Base-by-base conservation (phyloP, 139 green algal genomes). In the Coelastrella sp. region DNA sequence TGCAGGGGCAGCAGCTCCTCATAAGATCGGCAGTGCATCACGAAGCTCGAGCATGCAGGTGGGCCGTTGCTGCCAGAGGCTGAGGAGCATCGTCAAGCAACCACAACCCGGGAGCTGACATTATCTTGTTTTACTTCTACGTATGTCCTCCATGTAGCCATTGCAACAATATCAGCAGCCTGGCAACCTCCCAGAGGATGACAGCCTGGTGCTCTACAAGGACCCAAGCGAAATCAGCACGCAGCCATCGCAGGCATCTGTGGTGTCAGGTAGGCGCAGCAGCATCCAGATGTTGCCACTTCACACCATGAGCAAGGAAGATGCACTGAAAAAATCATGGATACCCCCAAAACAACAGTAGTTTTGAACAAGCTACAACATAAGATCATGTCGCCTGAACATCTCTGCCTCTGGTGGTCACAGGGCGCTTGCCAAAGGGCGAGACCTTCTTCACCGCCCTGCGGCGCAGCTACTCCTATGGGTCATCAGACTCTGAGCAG, bases 201-300 rank as follows among this genome's bases (percentile, higher is more conserved):
- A 51, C 74, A 81, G 74, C 74, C 34, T 81, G 74, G 74, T 81
- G 34, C 35, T 81, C 32, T 81, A 69, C 51, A 68, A 51, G 50
- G 74, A 68, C 74, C 51, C 74, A 21, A 81, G 51, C 19, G 51
- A n/a, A 8, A 37, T 69, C 51, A 81, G 74, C 51, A 35, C 37
- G 8, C 74, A 80, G 45, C 45, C 48, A 34, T 81, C 74, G 13
- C 23, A 34, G 21, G 50, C 23, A 1, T 81, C 74, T 64, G 74
- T 81, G 4, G 32, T 43, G 19, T 81, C 74, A 69, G 74, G 74
- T 81, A 11, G 23, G 50, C 41, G 41, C 34, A 76, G 68, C 64
- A 50, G 32, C 64, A 74, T 30, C 30, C 66, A 74, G 13, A 57
- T 57, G 48, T 2, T 57, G 48, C 48, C 48, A 2, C 17, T 23